Evolutionary conservation across 371 early-diverging fungal species (phyloP), one percentile per base, ranked within the genome.

Genomic region (Mortierella sp.): DNA sequence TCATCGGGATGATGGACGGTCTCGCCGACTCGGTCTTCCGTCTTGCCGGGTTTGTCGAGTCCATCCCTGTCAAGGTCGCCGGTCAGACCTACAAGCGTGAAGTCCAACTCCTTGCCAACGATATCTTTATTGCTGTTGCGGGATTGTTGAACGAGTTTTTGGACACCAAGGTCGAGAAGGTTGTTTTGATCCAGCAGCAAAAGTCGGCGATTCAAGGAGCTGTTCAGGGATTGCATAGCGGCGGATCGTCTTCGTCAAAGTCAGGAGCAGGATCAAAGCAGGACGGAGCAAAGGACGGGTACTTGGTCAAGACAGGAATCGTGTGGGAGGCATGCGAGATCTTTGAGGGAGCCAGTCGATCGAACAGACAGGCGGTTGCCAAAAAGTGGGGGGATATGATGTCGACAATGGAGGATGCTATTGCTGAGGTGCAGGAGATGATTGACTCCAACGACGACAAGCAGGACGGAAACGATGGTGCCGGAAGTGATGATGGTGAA

Each of bases 341-440:
- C 75, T 86, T 86, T 79, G 86, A 86, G 31, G 50, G 77, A 55
- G 76, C 80, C 24, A 82, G 82, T 43, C 77, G 80, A 6, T 79
- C 86, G 54, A 86, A 86, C 73, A 55, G 77, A 13, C 74, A 82
- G 11, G 86, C 86, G 11, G 79, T 82, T 3, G 82, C 82, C 43
- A 86, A 82, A 64, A 81, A 86, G 69, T 86, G 82, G 86, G 81
- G 80, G 0, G 80, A 79, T 71, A 79, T 86, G 77, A 78, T 82
- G 72, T 79, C 73, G 16, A 86, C 82, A 0, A 70, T 86, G 72
- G 86, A 86, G 72, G 86, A 86, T 70, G 86, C 86, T 9, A 86
- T 82, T 55, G 50, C 86, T 1, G 86, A 86, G 43, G 86, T 86
- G 16, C 79, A 86, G 67, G 82, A 82, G 10, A 86, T 82, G 86